A percentile compares a stretch with the other conserved stretches of the same genome.
These are phyloP conservation scores for Paraphoma sp. DNA, from an alignment of 2,329 filamentous ascomycete genomes.

Conservation along the genomic window DNA sequence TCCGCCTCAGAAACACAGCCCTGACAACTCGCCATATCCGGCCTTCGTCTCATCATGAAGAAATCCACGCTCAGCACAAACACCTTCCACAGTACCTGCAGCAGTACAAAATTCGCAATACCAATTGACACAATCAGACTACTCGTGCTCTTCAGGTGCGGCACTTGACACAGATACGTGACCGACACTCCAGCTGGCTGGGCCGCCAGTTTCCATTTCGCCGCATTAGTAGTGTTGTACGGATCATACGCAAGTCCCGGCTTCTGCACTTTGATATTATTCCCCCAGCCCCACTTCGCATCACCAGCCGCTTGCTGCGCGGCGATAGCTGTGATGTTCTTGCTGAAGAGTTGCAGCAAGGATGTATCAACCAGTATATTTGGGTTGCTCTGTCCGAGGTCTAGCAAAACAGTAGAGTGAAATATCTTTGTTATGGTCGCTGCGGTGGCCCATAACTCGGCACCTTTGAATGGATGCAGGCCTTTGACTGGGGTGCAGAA, in stretches of 20 bases:
- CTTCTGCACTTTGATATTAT: background rate
- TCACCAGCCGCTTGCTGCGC: background rate
- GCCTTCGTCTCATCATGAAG: background rate
- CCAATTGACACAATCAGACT: background rate
- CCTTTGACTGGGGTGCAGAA: background rate
- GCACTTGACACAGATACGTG: background rate
- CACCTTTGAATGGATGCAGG: background rate
- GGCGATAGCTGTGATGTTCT: background rate
- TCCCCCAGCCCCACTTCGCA: background rate
- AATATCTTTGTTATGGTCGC: background rate
- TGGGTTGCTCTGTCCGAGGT: background rate
- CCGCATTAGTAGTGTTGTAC: background rate
- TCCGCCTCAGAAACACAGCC: background rate
- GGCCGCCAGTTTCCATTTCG: background rate
- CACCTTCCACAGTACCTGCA: background rate
- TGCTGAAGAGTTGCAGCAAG: background rate
- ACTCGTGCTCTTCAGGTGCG: background rate
- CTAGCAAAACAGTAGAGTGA: background rate
- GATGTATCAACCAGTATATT: background rate
- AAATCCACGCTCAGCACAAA: background rate
- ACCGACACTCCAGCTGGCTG: background rate
- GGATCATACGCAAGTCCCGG: background rate
- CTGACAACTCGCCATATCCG: background rate
- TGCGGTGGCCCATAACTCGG: background rate
- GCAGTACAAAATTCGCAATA: background rate